Evolutionary conservation across 2,329 filamentous ascomycete species (phyloP).

Genomic region (Sphaerulina musiva): DNA sequence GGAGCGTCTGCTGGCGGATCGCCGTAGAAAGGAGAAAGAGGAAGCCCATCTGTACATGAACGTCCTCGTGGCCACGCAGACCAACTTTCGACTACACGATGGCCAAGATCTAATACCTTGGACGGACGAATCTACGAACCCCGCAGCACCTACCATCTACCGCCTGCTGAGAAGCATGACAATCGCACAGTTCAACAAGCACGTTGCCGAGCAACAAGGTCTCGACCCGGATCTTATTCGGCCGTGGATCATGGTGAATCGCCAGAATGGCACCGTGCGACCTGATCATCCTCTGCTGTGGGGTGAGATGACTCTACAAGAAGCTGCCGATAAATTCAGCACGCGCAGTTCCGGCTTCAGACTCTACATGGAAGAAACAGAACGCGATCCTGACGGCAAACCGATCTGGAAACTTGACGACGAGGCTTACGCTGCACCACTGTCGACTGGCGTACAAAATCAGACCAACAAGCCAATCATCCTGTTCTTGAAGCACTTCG

Average conservation of each 20-base stretch:
- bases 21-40: conserved; percentile 77
- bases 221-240: conserved; percentile 65
- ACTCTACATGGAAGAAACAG: conserved; percentile 77
- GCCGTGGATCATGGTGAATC: conserved; percentile 96
- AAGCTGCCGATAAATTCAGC: conserved; percentile 61
- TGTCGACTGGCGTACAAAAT: conserved; percentile 39
- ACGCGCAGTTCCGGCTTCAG: conserved; percentile 64
- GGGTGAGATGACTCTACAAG: conserved; percentile 58
- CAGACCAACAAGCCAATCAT: conserved; percentile 56
- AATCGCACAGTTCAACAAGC: conserved; percentile 65
- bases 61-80: conserved; percentile 72
- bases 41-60: conserved; percentile 91
- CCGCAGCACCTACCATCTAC: conserved; percentile 65
- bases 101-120: conserved; percentile 69
- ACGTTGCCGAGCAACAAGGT: conserved; percentile 63
- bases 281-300: conserved; percentile 84
- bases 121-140: conserved; percentile 54
- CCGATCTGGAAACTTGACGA: conserved; percentile 63
- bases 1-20: conserved; percentile 69
- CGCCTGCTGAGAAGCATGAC: conserved; percentile 68
- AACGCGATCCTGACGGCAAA: conserved; percentile 63
- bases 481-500: conserved; percentile 88
- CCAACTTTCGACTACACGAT: conserved; percentile 72
- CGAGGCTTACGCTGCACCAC: conserved; percentile 41
- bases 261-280: conserved; percentile 92